phyloP scores from a whole-genome alignment of 2,329 filamentous ascomycete genomes.

The Talaromyces amestolkiae region DNA sequence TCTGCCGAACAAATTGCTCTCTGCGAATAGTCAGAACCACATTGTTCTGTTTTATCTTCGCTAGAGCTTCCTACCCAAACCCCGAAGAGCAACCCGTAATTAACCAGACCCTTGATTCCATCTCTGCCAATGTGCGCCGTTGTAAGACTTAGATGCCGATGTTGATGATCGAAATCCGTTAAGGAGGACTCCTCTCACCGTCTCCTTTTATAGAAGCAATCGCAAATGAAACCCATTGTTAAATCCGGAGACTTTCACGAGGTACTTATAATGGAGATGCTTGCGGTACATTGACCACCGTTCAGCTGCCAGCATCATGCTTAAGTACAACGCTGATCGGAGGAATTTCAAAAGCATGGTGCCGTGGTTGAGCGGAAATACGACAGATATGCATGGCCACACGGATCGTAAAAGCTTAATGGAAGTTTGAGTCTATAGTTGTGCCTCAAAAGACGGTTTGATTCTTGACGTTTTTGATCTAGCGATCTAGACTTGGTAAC shows the following conservation, averaged over 20 bases:
- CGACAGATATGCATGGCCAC: neutral
- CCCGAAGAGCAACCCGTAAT: conserved; percentile 17
- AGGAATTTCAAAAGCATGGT: neutral
- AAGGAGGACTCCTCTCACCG: neutral
- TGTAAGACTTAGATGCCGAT: neutral
- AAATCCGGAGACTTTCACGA: neutral
- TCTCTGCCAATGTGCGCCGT: neutral
- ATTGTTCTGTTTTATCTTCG: neutral
- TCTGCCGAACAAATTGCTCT: conserved; percentile 18
- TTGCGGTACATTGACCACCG: no score
- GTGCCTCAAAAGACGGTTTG: neutral
- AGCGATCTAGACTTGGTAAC: neutral
- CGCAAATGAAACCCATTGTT: neutral
- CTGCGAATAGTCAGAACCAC: neutral
- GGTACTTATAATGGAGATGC: neutral
- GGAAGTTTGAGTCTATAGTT: neutral
- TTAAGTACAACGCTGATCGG: neutral
- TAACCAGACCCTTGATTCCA: conserved; percentile 16
- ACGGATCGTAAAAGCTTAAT: neutral
- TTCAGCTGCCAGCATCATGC: no score
- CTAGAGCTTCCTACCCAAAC: conserved; percentile 8
- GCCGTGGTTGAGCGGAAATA: neutral
- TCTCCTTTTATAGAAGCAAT: neutral
- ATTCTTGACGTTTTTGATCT: neutral
- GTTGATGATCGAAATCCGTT: neutral